These are phyloP conservation scores for Cymbopogon flexuosus DNA, from an alignment of 202 grass and related monocot genomes.

Conservation along the genomic window DNA sequence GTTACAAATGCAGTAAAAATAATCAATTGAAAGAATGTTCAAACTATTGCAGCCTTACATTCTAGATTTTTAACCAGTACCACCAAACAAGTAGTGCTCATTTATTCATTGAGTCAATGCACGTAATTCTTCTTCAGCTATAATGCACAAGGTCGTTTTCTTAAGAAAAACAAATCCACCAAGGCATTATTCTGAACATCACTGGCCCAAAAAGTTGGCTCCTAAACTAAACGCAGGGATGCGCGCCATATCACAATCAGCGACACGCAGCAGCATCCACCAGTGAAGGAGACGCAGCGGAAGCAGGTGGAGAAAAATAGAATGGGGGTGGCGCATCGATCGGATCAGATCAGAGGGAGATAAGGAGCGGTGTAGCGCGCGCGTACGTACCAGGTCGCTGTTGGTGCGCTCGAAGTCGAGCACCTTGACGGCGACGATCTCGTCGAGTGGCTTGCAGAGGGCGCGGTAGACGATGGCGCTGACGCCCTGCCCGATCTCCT, in stretches of 20 bases:
- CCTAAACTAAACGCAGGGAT: neutral
- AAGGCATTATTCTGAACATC: no score
- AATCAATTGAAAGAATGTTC: neutral
- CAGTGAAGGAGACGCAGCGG: neutral
- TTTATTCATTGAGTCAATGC: neutral
- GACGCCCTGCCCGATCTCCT: constrained; percentile 81
- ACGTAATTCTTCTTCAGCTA: neutral
- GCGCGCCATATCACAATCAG: neutral
- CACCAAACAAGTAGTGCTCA: neutral
- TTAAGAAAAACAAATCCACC: neutral
- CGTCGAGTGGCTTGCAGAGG: constrained; percentile 52
- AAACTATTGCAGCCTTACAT: neutral
- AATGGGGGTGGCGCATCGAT: neutral
- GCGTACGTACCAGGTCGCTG: constrained; percentile 65
- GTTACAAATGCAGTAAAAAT: neutral
- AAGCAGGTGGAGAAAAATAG: neutral
- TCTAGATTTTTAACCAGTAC: neutral
- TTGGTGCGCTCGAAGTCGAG: constrained; percentile 89
- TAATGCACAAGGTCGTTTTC: neutral
- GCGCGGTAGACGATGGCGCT: constrained; percentile 85
- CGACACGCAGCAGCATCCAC: neutral
- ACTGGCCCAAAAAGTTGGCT: neutral
- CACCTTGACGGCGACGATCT: constrained; percentile 87
- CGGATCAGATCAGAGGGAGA: neutral
- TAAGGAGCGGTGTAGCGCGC: neutral